Conservation (phyloP, 2,329 filamentous ascomycete species). For the Teratosphaeria gauchensis region DNA sequence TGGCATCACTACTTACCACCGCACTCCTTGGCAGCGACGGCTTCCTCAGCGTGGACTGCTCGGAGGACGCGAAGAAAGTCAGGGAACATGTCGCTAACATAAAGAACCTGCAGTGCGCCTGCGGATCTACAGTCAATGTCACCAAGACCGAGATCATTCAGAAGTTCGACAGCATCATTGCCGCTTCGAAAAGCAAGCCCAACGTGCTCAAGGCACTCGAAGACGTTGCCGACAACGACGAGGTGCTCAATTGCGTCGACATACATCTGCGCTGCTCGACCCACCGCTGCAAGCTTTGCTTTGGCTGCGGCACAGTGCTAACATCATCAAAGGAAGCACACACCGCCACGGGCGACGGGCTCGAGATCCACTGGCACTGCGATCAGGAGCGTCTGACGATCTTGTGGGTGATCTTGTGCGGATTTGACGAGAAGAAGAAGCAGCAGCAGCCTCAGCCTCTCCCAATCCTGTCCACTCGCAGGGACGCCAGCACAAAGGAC, state of each 20-base stretch:
- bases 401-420: conserved; percentile 30
- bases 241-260: not conserved
- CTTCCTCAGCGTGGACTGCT: not conserved
- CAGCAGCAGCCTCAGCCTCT: conserved; percentile 9
- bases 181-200: not conserved
- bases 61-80: not conserved
- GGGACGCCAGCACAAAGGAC: not conserved
- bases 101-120: not conserved
- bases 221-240: not conserved
- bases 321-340: not conserved
- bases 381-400: conserved; percentile 22
- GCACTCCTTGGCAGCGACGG: not conserved
- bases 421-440: conserved; percentile 21
- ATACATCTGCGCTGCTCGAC: not conserved
- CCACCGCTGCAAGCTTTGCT: not conserved
- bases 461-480: not conserved
- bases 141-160: not conserved
- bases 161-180: not conserved
- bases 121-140: not conserved
- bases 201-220: not conserved
- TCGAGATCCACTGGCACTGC: conserved; percentile 26
- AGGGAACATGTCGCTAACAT: not conserved
- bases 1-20: not conserved
- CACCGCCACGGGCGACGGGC: not conserved
- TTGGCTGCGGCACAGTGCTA: conserved; percentile 1